Evolutionary conservation across 2,329 filamentous ascomycete species (phyloP).

Genomic region (Fusarium denticulatum): DNA sequence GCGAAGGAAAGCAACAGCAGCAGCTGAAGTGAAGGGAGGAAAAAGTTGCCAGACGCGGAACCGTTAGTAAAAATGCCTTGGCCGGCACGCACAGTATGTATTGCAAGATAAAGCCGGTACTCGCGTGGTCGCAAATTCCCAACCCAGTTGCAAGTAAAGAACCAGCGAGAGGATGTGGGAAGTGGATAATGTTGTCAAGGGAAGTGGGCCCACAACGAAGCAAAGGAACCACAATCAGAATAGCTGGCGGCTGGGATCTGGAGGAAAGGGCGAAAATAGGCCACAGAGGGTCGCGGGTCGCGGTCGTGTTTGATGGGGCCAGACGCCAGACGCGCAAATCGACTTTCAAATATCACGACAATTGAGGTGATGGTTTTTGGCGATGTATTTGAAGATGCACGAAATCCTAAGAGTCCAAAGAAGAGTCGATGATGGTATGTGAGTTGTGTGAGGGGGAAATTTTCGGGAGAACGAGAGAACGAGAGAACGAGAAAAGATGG

Average conservation of each 20-base stretch:
- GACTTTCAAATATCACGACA: conserved; percentile 29
- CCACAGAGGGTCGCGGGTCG: conserved; percentile 41
- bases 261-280: conserved; percentile 38
- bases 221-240: conserved; percentile 43
- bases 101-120: conserved; percentile 19
- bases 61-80: conserved; percentile 36
- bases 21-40: neutral
- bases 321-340: conserved; percentile 45
- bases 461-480: conserved; percentile 33
- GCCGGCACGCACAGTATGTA: conserved; percentile 36
- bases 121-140: conserved; percentile 31
- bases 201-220: conserved; percentile 43
- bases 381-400: conserved; percentile 8
- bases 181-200: conserved; percentile 40
- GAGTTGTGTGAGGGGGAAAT: conserved; percentile 39
- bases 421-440: conserved; percentile 33
- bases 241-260: conserved; percentile 44
- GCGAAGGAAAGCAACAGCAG: conserved; percentile 15
- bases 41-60: conserved; percentile 32
- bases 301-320: conserved; percentile 43
- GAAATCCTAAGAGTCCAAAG: conserved; percentile 14
- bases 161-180: conserved; percentile 32
- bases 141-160: conserved; percentile 24
- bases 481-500: conserved; percentile 37
- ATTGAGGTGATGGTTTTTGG: conserved; percentile 12